phyloP scores from a whole-genome alignment of 2,329 filamentous ascomycete genomes.

The Venturia oleaginea region DNA sequence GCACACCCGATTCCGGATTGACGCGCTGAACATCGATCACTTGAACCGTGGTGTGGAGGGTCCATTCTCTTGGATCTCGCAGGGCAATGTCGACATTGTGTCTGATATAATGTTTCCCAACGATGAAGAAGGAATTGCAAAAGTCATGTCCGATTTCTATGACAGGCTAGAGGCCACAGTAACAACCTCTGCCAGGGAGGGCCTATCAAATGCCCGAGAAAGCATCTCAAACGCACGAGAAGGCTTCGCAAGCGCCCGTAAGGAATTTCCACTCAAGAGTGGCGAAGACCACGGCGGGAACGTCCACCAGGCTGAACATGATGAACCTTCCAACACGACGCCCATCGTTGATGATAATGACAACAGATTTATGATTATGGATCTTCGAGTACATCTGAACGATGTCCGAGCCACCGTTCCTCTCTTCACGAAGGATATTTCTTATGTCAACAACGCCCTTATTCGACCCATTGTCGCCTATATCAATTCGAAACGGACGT shows the following conservation, averaged over 20 bases:
- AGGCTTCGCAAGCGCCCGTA: background rate
- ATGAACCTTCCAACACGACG: background rate
- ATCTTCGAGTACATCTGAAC: slow-evolving; percentile 89
- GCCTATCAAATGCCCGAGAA: slow-evolving; percentile 19
- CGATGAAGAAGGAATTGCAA: slow-evolving; percentile 83
- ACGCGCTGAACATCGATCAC: slow-evolving; percentile 90
- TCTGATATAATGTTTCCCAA: slow-evolving; percentile 91
- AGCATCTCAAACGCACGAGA: background rate
- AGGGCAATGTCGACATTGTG: slow-evolving; percentile 93
- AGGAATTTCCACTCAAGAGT: background rate
- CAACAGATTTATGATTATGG: slow-evolving; percentile 80
- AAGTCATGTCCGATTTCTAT: slow-evolving; percentile 95
- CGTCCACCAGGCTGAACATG: slow-evolving; percentile 13
- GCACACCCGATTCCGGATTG: slow-evolving; percentile 83
- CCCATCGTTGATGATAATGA: slow-evolving; percentile 30
- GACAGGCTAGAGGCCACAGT: slow-evolving; percentile 92
- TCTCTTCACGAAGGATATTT: slow-evolving; percentile 82
- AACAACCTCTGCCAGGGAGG: slow-evolving; percentile 54
- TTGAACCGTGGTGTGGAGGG: slow-evolving; percentile 88
- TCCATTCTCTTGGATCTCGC: slow-evolving; percentile 95
- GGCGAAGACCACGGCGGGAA: slow-evolving; percentile 18
- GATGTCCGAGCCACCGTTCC: slow-evolving; percentile 89
- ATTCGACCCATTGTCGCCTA: slow-evolving; percentile 95
- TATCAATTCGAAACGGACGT: slow-evolving; percentile 90
- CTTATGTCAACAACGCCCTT: slow-evolving; percentile 91